Conservation (phyloP, 441 rosid species). For the Jatropha multifida region DNA sequence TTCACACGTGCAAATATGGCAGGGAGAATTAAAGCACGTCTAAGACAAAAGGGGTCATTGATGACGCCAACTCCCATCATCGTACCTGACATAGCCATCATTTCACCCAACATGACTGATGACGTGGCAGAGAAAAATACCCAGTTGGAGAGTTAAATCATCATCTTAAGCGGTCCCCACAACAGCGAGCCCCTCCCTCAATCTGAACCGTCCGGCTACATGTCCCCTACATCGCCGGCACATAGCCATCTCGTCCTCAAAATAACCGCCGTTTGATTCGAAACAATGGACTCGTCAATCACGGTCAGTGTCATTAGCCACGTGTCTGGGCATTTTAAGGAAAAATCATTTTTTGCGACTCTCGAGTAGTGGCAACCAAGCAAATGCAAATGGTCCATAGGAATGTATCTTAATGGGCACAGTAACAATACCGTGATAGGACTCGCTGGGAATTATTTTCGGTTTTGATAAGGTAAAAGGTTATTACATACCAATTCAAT, state of each 20-base stretch:
- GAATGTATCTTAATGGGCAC: neutral
- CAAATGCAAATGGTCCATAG: neutral
- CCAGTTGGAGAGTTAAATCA: conserved; percentile 13
- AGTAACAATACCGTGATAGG: too few relatives aligned
- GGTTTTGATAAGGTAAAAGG: too few relatives aligned
- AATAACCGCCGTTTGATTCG: conserved; percentile 34
- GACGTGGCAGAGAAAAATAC: conserved; percentile 29
- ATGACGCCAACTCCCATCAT: conserved; percentile 34
- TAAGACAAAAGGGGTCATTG: conserved; percentile 4
- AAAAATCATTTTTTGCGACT: neutral
- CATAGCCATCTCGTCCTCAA: conserved; percentile 19
- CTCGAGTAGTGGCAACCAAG: conserved; percentile 14
- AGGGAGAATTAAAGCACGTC: neutral
- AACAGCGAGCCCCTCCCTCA: conserved; percentile 6
- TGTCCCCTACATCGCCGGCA: conserved; percentile 44
- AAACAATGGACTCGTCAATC: conserved; percentile 21
- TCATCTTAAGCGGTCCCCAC: conserved; percentile 15
- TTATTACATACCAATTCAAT: too few relatives aligned
- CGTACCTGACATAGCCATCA: conserved; percentile 33
- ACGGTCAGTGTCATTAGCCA: conserved; percentile 19
- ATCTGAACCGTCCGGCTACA: conserved; percentile 36
- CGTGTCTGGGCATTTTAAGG: conserved; percentile 25
- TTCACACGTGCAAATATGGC: neutral
- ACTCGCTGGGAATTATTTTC: too few relatives aligned
- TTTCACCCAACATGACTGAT: conserved; percentile 20